phyloP scores from a whole-genome alignment of 495 filamentous ascomycete genomes.

The Pseudevernia furfuracea region DNA sequence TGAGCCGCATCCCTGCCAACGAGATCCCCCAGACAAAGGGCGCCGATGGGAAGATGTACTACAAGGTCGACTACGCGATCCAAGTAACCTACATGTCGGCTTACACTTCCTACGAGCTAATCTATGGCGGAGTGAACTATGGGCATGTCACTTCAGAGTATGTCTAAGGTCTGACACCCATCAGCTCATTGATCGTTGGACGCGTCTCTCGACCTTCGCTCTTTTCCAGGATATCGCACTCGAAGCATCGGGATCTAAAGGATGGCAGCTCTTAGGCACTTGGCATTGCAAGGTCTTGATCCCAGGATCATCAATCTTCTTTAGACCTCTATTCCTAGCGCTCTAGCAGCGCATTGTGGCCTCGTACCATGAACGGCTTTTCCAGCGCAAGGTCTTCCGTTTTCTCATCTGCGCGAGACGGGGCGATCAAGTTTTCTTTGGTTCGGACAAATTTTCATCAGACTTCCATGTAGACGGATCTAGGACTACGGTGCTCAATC shows the following conservation, averaged over 20 bases:
- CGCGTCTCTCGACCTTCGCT: neutral
- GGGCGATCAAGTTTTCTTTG: neutral
- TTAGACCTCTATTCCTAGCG: neutral
- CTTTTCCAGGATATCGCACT: neutral
- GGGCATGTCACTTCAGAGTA: slow-evolving; percentile 29
- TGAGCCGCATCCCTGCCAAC: slow-evolving; percentile 16
- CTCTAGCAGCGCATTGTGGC: neutral
- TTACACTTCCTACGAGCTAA: slow-evolving; percentile 28
- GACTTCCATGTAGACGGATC: neutral
- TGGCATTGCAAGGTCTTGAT: neutral
- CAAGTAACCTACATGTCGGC: slow-evolving; percentile 28
- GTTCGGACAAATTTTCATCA: neutral
- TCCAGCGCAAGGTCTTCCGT: neutral
- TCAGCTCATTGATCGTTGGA: no score
- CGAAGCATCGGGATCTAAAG: neutral
- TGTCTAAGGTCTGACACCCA: slow-evolving; percentile 13
- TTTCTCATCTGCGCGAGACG: neutral
- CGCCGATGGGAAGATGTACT: slow-evolving; percentile 26
- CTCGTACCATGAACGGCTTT: neutral
- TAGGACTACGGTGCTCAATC: no score
- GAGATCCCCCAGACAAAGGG: slow-evolving; percentile 12
- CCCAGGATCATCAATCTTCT: neutral
- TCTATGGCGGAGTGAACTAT: slow-evolving; percentile 27
- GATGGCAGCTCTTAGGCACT: neutral
- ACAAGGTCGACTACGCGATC: slow-evolving; percentile 25